Conservation (phyloP, 2,329 filamentous ascomycete genomes). For the Emergomyces pasteurianus region DNA sequence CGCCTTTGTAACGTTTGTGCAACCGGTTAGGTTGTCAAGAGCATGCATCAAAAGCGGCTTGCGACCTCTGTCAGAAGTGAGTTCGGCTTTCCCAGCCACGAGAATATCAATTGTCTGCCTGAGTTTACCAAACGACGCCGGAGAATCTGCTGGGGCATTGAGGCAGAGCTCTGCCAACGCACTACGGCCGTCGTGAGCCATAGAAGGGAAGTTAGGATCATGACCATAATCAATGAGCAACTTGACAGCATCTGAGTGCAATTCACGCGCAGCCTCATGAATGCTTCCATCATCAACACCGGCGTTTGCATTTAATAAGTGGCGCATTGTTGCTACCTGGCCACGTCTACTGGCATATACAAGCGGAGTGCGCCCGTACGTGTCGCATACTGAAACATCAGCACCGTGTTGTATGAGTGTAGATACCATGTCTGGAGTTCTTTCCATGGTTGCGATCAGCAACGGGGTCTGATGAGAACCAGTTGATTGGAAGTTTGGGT, state of each 20-base stretch:
- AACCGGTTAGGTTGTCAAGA: slow-evolving; percentile 42
- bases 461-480: slow-evolving; percentile 45
- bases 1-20: slow-evolving; percentile 44
- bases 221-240: slow-evolving; percentile 49
- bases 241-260: slow-evolving; percentile 46
- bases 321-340: slow-evolving; percentile 41
- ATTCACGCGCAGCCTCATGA: slow-evolving; percentile 50
- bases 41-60: slow-evolving; percentile 51
- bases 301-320: slow-evolving; percentile 44
- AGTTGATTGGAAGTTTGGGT: slow-evolving; percentile 45
- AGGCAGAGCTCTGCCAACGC: slow-evolving; percentile 53
- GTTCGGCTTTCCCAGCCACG: slow-evolving; percentile 40
- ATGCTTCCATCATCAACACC: slow-evolving; percentile 53
- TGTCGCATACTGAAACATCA: slow-evolving; percentile 48
- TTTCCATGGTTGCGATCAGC: slow-evolving; percentile 46
- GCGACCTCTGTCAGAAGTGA: slow-evolving; percentile 19
- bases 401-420: slow-evolving; percentile 46
- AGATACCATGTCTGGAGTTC: slow-evolving; percentile 46
- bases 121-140: slow-evolving; percentile 34
- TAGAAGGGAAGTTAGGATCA: slow-evolving; percentile 53
- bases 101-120: slow-evolving; percentile 48
- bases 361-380: slow-evolving; percentile 46
- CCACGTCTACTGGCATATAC: slow-evolving; percentile 47
- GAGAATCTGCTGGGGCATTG: slow-evolving; percentile 35
- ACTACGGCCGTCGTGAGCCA: slow-evolving; percentile 49